Evolutionary conservation across 768 basidiomycete species (phyloP).

Genomic region (Agrocybe chaxingu): DNA sequence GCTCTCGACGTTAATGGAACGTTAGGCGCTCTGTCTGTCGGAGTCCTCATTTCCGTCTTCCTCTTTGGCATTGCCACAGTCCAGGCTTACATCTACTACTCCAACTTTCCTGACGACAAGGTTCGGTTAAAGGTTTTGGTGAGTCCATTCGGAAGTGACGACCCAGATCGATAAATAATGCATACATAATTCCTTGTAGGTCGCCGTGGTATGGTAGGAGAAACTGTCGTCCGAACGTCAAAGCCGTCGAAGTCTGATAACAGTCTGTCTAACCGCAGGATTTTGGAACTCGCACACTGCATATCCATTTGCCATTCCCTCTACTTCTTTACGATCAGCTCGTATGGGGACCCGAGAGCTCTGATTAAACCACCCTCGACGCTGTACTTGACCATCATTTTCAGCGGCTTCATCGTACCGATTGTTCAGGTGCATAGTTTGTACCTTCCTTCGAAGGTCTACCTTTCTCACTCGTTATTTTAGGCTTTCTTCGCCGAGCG

Average conservation of each 20-base stretch:
- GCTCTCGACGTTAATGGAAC: not conserved
- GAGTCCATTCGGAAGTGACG: not conserved
- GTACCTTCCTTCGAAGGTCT: not conserved
- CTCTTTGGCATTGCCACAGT: slow-evolving; percentile 25
- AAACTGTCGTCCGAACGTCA: no score
- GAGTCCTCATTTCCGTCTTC: slow-evolving; percentile 16
- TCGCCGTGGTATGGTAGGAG: slow-evolving; percentile 2
- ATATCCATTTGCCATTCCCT: slow-evolving; percentile 16
- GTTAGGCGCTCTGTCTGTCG: slow-evolving; percentile 21
- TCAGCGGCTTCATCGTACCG: slow-evolving; percentile 23
- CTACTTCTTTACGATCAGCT: slow-evolving; percentile 19
- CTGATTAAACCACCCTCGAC: slow-evolving; percentile 12
- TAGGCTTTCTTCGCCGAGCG: slow-evolving; percentile 22
- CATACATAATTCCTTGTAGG: not conserved
- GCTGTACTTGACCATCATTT: slow-evolving; percentile 16
- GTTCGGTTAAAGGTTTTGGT: slow-evolving; percentile 17
- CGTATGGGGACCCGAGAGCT: slow-evolving; percentile 15
- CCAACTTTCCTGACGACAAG: slow-evolving; percentile 18
- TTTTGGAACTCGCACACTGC: slow-evolving; percentile 19
- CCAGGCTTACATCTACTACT: slow-evolving; percentile 19
- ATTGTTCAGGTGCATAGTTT: slow-evolving; percentile 12
- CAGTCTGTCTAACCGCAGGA: slow-evolving; percentile 2
- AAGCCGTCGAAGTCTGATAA: not conserved
- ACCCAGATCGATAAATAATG: no score
- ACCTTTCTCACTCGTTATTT: not conserved